Percentiles rank a stretch among this genome's conserved stretches.
Evolutionary conservation across 2,329 filamentous ascomycete species (phyloP).

Genomic region (Cladosporium velox): DNA sequence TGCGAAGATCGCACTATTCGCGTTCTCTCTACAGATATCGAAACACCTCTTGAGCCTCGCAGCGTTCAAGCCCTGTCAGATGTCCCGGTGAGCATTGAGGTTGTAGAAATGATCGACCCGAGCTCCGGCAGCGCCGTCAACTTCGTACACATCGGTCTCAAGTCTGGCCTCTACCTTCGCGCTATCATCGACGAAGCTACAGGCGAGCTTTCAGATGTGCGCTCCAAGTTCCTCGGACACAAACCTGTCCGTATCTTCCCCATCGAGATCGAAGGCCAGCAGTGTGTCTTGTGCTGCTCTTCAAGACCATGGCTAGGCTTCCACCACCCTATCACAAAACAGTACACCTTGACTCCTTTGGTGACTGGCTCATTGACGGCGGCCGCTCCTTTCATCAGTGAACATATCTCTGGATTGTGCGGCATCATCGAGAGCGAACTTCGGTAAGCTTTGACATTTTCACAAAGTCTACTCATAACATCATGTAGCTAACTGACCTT

Average conservation of each 20-base stretch:
- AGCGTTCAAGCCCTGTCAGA: constrained; percentile 93
- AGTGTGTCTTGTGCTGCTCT: constrained; percentile 75
- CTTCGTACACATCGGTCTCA: constrained; percentile 92
- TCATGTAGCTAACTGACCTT: neutral
- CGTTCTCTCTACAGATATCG: constrained; percentile 56
- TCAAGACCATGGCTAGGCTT: constrained; percentile 97
- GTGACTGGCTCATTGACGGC: constrained; percentile 76
- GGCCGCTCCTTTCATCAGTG: constrained; percentile 95
- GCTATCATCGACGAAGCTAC: constrained; percentile 95
- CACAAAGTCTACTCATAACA: neutral
- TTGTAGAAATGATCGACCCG: constrained; percentile 95
- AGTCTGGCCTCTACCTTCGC: constrained; percentile 92
- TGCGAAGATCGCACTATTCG: constrained; percentile 96
- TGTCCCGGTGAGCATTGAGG: constrained; percentile 81
- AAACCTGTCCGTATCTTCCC: constrained; percentile 88
- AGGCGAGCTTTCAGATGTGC: constrained; percentile 90
- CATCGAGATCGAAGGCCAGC: constrained; percentile 82
- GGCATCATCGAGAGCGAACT: constrained; percentile 22
- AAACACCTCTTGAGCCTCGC: constrained; percentile 87
- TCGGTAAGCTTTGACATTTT: constrained; percentile 13
- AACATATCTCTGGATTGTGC: constrained; percentile 59
- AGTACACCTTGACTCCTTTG: constrained; percentile 88
- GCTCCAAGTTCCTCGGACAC: constrained; percentile 90
- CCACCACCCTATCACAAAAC: constrained; percentile 80
- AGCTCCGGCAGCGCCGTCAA: constrained; percentile 84